A percentile compares a stretch with the other conserved stretches of the same genome.
Evolutionary conservation across 2,329 filamentous ascomycete genomes (phyloP).

Genomic region (Alternaria longipes): DNA sequence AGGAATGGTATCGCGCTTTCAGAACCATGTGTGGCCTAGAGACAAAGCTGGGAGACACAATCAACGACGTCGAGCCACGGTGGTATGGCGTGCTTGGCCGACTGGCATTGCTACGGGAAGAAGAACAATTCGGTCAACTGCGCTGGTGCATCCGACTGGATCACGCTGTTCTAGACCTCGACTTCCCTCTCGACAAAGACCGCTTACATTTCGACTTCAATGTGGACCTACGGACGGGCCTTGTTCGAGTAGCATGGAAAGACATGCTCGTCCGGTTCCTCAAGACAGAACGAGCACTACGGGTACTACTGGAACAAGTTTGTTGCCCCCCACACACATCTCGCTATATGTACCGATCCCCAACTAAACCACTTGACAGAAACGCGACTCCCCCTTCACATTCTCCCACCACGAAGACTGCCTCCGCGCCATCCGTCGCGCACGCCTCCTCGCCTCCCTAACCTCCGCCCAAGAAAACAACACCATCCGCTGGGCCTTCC

Average conservation of each 20-base stretch:
- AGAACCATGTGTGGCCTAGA: background rate
- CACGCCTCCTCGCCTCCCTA: slow-evolving; percentile 27
- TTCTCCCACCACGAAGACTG: slow-evolving; percentile 41
- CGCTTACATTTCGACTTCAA: slow-evolving; percentile 17
- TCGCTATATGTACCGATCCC: background rate
- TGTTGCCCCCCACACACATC: background rate
- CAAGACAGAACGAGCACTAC: slow-evolving; percentile 32
- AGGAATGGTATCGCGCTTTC: slow-evolving; percentile 27
- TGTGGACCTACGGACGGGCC: slow-evolving; percentile 11
- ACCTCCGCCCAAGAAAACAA: slow-evolving; percentile 19
- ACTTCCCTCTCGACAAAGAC: slow-evolving; percentile 21
- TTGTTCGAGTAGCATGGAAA: slow-evolving; percentile 34
- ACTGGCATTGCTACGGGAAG: slow-evolving; percentile 14
- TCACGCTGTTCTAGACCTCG: slow-evolving; percentile 37
- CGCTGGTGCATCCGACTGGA: slow-evolving; percentile 42
- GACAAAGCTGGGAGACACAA: background rate
- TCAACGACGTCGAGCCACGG: background rate
- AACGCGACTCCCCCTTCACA: slow-evolving; percentile 24
- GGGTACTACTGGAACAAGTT: slow-evolving; percentile 34
- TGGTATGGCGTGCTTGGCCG: slow-evolving; percentile 13
- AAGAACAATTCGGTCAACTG: slow-evolving; percentile 29
- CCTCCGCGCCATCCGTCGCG: slow-evolving; percentile 39
- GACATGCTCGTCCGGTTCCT: slow-evolving; percentile 34
- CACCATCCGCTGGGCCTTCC: slow-evolving; percentile 35
- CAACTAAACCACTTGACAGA: slow-evolving; percentile 18